Evolutionary conservation across 1,284 basidiomycete genomes (phyloP).

Genomic region (Melampsora americana): DNA sequence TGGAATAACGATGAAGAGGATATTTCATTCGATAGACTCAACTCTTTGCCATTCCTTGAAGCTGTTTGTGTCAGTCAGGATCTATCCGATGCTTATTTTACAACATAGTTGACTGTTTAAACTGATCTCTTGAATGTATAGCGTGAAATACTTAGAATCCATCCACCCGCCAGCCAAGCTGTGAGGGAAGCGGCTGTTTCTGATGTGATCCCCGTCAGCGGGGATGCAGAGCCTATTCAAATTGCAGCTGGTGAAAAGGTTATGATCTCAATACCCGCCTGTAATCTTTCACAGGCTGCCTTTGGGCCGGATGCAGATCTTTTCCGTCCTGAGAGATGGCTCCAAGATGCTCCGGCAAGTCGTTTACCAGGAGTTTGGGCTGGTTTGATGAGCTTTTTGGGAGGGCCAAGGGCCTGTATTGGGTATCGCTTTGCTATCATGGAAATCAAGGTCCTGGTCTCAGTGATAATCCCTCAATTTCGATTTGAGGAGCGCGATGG

Average conservation of each 20-base stretch:
- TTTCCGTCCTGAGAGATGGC: conserved; percentile 62
- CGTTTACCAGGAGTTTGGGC: conserved; percentile 52
- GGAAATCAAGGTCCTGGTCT: conserved; percentile 53
- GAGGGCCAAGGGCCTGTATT: too few relatives aligned
- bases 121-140: conserved; percentile 8
- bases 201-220: conserved; percentile 63
- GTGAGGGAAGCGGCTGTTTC: conserved; percentile 70
- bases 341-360: not conserved
- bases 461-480: not conserved
- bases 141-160: conserved; percentile 65
- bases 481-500: conserved; percentile 8
- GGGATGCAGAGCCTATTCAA: conserved; percentile 55
- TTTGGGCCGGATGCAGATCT: conserved; percentile 68
- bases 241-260: conserved; percentile 64
- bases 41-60: conserved; percentile 52
- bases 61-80: conserved; percentile 63
- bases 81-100: too few relatives aligned
- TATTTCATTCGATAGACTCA: not conserved
- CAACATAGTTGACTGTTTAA: not conserved
- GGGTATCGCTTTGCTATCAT: conserved; percentile 57
- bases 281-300: conserved; percentile 63
- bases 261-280: conserved; percentile 63
- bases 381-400: conserved; percentile 56
- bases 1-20: too few relatives aligned
- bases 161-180: conserved; percentile 55